Evolutionary conservation across 2,329 filamentous ascomycete genomes (phyloP), one percentile per base, ranked within the genome.

Genomic region (Ascochyta viciae-villosae): DNA sequence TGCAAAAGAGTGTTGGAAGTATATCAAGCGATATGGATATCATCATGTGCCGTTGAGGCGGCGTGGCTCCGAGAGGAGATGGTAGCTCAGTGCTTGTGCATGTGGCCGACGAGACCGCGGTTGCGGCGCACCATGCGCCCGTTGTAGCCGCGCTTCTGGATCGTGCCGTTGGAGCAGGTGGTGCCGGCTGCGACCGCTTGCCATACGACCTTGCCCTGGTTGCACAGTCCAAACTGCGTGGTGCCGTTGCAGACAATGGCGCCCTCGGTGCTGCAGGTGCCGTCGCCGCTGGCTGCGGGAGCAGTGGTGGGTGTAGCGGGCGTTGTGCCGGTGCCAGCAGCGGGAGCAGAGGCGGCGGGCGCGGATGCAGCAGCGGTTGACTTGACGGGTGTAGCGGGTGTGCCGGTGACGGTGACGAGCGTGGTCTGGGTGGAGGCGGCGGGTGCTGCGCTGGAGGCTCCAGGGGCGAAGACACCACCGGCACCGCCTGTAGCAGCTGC

Each of bases 181-280:
- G 79, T 82, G 19, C 79, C 80, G 7, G 75, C 62, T 4, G 80
- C 78, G 10, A 81, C 77, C 10, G 64, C 55, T 64, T 77, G 75
- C 66, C 69, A 79, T 23, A 76, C 68, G 2, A 79, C 72, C 4
- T 64, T 57, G 51, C 78, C 79, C 48, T 75, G 67, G 63, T 78
- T 75, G 71, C 77, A 79, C 45, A 81, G 65, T 31, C 77, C 78
- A 45, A 78, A 81, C 49, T 77, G 65, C 6, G 48, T 64, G 6
- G 70, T 35, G 35, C 77, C 75, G 44, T 77, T 78, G 71, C 79
- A 81, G 29, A 76, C 63, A 19, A 76, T 56, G 8, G 72, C 72
- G 49, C 77, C 77, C 34, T 78, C 68, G 15, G 62, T 61, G 13
- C 63, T 61, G 65, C 68, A 72, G 27, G 72, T 65, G 2, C 27